Evolutionary conservation across 2,329 filamentous ascomycete genomes (phyloP), one percentile per base, ranked within the genome.

Genomic region (Sporothrix schenckii): DNA sequence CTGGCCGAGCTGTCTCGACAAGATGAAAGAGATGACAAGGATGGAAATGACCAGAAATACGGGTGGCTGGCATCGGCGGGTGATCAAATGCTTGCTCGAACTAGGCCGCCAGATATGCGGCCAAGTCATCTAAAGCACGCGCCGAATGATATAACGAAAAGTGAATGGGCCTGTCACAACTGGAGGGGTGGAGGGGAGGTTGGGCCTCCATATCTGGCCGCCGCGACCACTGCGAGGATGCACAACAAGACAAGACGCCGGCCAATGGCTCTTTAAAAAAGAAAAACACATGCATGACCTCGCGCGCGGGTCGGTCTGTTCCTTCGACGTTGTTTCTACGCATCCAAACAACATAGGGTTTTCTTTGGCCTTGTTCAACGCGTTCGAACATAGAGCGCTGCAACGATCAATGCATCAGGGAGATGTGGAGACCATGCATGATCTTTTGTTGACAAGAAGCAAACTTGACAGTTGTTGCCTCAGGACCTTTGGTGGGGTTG

Each of bases 151-250:
- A 66, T 16, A 16, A 49, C 24, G 24, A 65, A 50, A 27, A 49
- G 16, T 14, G 24, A 65, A 50, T 49, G 34, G 39, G 4, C 34
- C 3, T 21, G 30, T 41, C 34, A 21, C 34, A 34, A 39, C 65
- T 19, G 61, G 24, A 41, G 44, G 19, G 34, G n/a, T 14, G 9
- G 27, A 30, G n/a, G 6, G 39, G 6, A 19, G 21, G 58, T 27
- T 63, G 58, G 58, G 58, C 58, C 58, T 63, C 58, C 58, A 47
- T 63, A 63, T 47, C 47, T 63, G 58, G 58, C 58, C 58, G 58
- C 58, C 47, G 58, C 34, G 39, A 19, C 39, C 58, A 19, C 21
- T 63, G n/a, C n/a, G 39, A 44, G 56, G 56, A 21, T 21, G 58
- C 44, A 50, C 61, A 65, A 16, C 47, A 66, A 66, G 16, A 39